These are phyloP conservation scores for Naegleria lovaniensis DNA, from an alignment of 208 protist genomes.

Conservation along the genomic window DNA sequence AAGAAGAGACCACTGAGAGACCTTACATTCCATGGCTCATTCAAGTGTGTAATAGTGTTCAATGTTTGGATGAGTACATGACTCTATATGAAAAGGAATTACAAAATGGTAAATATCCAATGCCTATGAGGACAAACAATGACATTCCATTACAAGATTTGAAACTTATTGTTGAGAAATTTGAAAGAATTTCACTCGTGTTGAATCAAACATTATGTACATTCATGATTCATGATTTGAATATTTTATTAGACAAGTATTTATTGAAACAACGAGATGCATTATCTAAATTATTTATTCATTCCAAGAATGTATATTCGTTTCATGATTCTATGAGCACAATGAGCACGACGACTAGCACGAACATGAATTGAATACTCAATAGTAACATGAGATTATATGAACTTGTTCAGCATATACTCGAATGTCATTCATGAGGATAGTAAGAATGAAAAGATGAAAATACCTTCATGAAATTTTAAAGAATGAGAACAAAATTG, in stretches of 20 bases:
- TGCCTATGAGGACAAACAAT: no score
- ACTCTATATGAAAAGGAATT: background rate
- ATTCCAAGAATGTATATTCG: background rate
- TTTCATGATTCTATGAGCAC: no score
- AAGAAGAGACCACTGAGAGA: background rate
- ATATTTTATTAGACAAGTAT: background rate
- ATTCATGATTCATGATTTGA: conserved; percentile 1
- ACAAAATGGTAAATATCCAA: no score
- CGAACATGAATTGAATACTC: no score
- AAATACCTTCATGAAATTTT: no score
- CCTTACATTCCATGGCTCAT: conserved; percentile 1
- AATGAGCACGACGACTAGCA: no score
- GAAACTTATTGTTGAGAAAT: background rate
- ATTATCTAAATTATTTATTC: background rate
- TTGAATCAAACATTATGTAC: background rate
- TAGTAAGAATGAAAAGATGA: no score
- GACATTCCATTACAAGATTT: background rate
- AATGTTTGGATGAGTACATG: background rate
- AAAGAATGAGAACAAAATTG: no score
- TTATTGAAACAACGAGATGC: background rate
- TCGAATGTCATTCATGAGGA: no score
- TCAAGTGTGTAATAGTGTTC: background rate
- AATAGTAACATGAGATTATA: no score
- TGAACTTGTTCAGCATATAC: no score
- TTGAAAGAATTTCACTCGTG: conserved; percentile 6